Base-by-base conservation (phyloP, 306 rosid genomes). In the Sicyos edulis region DNA sequence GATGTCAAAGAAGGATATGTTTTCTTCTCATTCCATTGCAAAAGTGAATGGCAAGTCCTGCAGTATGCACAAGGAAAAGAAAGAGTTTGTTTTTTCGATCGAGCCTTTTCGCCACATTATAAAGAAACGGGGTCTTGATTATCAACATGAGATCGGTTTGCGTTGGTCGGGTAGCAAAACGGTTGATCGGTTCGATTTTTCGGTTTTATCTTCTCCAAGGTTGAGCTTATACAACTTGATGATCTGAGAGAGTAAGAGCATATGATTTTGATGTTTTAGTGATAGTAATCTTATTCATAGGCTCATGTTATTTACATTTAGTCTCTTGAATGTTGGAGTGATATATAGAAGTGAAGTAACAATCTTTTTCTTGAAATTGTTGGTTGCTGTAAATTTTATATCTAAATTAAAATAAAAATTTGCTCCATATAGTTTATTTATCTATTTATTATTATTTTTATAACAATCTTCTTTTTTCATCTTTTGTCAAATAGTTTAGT, bases 81-180 rank as follows among this genome's bases (percentile, higher is more conserved):
- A 83, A 55, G 54, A 78, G 6, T 85, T 78, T 79, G 85, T 47
- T 70, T 88, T 82, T 75, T 78, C 86, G 16, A 73, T 88, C 37
- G 71, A 84, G 80, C 84, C 92, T 16, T 80, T 83, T 74, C 52
- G 78, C 6, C 82, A 80, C 11, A 19, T 83, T 3, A 66, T 77
- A 47, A 82, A 34, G 78, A 79, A 61, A 62, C 79, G 88, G 55
- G 74, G 65, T 57, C 84, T 85, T 1, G 73, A 74, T 20, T 80
- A 75, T 72, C 81, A 77, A 74, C 88, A 86, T 16, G 83, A 85
- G 78, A 85, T 85, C 71, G 88, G 90, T 42, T 63, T 84, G 44
- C 78, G 82, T 3, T 75, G 83, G 79, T 78, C 79, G 8, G 73
- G 74, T 54, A 32, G 72, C 70, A 61, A 56, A 32, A 29, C 55